These are phyloP conservation scores for Ophiocordyceps unilateralis DNA, from an alignment of 2,329 filamentous ascomycete genomes.

Conservation along the genomic window DNA sequence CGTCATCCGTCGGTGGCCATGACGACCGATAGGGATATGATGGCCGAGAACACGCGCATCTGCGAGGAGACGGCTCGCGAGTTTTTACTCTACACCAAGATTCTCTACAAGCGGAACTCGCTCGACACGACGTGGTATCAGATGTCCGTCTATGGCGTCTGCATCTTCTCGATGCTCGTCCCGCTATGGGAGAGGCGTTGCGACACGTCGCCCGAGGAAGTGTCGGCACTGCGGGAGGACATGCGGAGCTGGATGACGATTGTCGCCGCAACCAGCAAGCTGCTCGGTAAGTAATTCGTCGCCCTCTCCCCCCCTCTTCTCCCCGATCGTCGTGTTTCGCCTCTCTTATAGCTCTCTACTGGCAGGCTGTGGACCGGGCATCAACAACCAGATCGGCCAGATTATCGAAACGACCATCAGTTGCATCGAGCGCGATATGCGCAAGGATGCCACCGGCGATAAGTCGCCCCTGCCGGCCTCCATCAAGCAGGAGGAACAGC, in stretches of 20 bases:
- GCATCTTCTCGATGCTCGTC: constrained; percentile 56
- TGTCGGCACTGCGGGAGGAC: constrained; percentile 43
- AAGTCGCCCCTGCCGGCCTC: constrained; percentile 4
- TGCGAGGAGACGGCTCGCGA: constrained; percentile 49
- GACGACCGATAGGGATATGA: constrained; percentile 33
- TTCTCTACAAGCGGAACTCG: constrained; percentile 45
- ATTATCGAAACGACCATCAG: constrained; percentile 34
- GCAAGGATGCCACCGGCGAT: constrained; percentile 11
- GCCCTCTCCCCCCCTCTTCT: constrained; percentile 3
- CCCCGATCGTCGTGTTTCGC: constrained; percentile 4
- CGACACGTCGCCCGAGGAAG: constrained; percentile 37
- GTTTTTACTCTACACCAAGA: constrained; percentile 41
- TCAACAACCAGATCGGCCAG: constrained; percentile 25
- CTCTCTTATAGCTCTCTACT: too few relatives aligned
- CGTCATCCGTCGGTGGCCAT: constrained; percentile 44
- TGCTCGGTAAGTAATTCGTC: constrained; percentile 38
- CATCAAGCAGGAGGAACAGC: constrained; percentile 22
- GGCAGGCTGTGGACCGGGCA: constrained; percentile 24
- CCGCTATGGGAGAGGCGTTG: constrained; percentile 50
- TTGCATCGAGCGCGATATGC: constrained; percentile 34
- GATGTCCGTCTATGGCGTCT: constrained; percentile 52
- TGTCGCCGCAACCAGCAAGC: constrained; percentile 44
- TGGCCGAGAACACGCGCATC: constrained; percentile 44
- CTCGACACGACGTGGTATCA: constrained; percentile 69
- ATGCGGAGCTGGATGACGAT: constrained; percentile 56